A percentile compares a stretch with the other conserved stretches of the same genome.
Evolutionary conservation across 345 rosid genomes (phyloP).

Genomic region (Corchorus olitorius): DNA sequence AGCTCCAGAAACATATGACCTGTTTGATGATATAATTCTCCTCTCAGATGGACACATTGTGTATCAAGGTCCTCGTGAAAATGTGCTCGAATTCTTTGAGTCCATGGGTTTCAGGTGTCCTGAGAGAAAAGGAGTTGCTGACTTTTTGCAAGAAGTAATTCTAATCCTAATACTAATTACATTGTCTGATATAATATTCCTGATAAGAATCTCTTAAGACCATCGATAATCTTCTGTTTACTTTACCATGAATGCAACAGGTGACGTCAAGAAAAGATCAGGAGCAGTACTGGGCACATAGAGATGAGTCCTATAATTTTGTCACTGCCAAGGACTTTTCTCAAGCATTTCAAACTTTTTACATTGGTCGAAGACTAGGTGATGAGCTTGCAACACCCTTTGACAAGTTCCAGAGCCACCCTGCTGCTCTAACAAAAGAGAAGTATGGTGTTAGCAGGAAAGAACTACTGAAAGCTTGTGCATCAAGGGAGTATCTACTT

Average conservation of each 20-base stretch:
- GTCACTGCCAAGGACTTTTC: conserved; percentile 55
- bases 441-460: conserved; percentile 30
- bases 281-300: conserved; percentile 67
- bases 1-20: conserved; percentile 72
- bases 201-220: conserved; percentile 48
- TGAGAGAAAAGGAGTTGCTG: conserved; percentile 79
- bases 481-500: conserved; percentile 37
- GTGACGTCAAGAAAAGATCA: conserved; percentile 42
- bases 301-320: conserved; percentile 57
- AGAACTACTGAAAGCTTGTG: conserved; percentile 38
- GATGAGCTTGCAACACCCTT: conserved; percentile 65
- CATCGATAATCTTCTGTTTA: too few species aligned
- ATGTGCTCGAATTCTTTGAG: conserved; percentile 71
- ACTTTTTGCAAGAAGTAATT: conserved; percentile 77
- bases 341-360: conserved; percentile 62
- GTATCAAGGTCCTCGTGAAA: conserved; percentile 74
- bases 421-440: conserved; percentile 42
- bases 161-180: not conserved
- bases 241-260: too few species aligned
- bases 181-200: too few species aligned
- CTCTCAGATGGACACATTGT: conserved; percentile 80
- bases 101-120: conserved; percentile 72
- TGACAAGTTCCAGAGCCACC: conserved; percentile 68
- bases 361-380: conserved; percentile 57
- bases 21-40: conserved; percentile 76